Conservation (phyloP, 176 grass and related monocot species). For the Carex littledalei region DNA sequence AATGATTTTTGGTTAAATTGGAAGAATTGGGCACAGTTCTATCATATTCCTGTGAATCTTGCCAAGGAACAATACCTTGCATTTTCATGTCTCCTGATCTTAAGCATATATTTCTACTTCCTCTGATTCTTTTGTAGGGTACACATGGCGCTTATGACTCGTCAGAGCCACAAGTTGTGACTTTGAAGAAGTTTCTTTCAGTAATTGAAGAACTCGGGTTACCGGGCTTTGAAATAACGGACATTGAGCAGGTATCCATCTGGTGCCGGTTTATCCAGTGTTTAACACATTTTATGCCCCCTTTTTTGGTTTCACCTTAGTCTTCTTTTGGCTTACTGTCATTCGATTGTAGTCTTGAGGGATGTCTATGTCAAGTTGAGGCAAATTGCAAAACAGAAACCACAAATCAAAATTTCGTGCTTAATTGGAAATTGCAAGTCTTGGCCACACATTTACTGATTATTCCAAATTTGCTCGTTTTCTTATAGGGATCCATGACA, state of each 20-base stretch:
- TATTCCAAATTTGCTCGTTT: background rate
- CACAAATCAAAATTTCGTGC: background rate
- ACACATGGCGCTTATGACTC: conserved; percentile 40
- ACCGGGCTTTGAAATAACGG: conserved; percentile 63
- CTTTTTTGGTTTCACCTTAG: background rate
- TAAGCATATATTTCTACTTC: background rate
- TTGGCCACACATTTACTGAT: conserved; percentile 24
- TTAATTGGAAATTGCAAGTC: conserved; percentile 1
- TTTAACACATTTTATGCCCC: background rate
- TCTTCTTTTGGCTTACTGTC: background rate
- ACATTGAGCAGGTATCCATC: conserved; percentile 71
- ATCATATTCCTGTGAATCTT: background rate
- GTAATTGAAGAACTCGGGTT: conserved; percentile 64
- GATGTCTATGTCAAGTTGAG: background rate
- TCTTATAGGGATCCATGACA: conserved; percentile 61
- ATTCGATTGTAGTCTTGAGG: background rate
- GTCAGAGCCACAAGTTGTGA: conserved; percentile 41
- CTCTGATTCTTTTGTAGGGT: conserved; percentile 31
- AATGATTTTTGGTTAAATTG: background rate
- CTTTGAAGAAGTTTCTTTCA: conserved; percentile 80
- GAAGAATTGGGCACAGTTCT: background rate
- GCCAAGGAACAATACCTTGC: background rate
- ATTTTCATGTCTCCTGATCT: conserved; percentile 25
- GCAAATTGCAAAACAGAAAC: background rate
- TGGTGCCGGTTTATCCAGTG: conserved; percentile 16